Evolutionary conservation across 2,329 filamentous ascomycete genomes (phyloP), one percentile per base, ranked within the genome.

Genomic region (Pseudogymnoascus sp.): DNA sequence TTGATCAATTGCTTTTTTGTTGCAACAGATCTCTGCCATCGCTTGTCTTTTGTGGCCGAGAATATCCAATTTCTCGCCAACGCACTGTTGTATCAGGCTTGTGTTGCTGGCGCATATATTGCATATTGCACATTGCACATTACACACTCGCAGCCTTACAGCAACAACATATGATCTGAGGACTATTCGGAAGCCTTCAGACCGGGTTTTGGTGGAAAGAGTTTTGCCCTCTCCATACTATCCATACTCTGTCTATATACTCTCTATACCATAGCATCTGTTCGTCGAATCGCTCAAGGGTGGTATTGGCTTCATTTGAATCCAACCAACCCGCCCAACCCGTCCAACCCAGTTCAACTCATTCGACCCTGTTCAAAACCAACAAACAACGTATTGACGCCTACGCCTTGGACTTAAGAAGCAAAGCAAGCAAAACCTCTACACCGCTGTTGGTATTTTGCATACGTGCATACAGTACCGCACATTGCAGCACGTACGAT

Each of bases 51-150:
- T 56, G 46, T 56, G 46, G 46, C 46, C 34, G 46, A 34, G n/a
- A 56, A 56, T 56, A 56, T 34, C 14, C n/a, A 34, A 34, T 56
- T 56, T 56, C 23, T n/a, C 25, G 7, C 25, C 46, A 34, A 56
- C 46, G 46, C 46, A 56, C 46, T 34, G 25, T 18, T 56, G 46
- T 56, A 56, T 34, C 46, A 56, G 46, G 46, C 46, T 56, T 56
- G 46, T 56, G 46, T 34, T 56, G 46, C 46, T 56, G 25, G 23
- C 21, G 36, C 46, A 31, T 53, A 53, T 53, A 53, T 31, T 56
- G n/a, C 10, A 31, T 3, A 31, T 31, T 7, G 7, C 28, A 31
- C 28, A 31, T 31, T 31, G 28, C 28, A 31, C 28, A 31, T 31
- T 31, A 10, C 28, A 34, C 25, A 56, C 25, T 31, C 25, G 25